A percentile compares a stretch with the other conserved stretches of the same genome.
phyloP scores from a whole-genome alignment of 1,284 basidiomycete genomes.

The Neolentinus lepideus region DNA sequence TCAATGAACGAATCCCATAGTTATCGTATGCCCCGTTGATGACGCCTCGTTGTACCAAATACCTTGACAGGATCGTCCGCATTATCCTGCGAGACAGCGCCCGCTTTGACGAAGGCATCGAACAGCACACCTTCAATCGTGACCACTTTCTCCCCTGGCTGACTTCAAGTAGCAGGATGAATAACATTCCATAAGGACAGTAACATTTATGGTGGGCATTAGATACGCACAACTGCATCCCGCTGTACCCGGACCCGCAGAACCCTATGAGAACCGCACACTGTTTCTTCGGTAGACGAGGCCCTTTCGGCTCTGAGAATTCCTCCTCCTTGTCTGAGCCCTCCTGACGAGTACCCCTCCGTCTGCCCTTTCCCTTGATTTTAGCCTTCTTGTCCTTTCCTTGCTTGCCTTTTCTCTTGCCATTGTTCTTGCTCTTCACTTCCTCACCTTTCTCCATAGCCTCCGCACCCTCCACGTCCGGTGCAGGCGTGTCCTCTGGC shows the following conservation, averaged over 20 bases:
- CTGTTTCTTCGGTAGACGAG: slow-evolving; percentile 65
- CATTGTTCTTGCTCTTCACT: background rate
- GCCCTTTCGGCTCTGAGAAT: slow-evolving; percentile 24
- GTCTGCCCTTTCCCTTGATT: slow-evolving; percentile 17
- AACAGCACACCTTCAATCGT: slow-evolving; percentile 95
- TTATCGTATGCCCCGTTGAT: too few relatives aligned
- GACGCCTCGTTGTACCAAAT: slow-evolving; percentile 5
- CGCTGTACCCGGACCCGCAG: slow-evolving; percentile 79
- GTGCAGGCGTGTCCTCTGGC: background rate
- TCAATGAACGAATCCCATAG: background rate
- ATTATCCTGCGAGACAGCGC: slow-evolving; percentile 91
- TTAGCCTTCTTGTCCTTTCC: slow-evolving; percentile 24
- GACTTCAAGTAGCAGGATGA: slow-evolving; percentile 24
- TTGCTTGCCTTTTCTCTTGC: slow-evolving; percentile 17
- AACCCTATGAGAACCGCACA: slow-evolving; percentile 73
- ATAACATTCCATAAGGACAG: background rate
- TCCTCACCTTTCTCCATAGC: background rate
- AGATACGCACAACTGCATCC: slow-evolving; percentile 88
- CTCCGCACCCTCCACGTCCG: background rate
- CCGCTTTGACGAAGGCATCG: slow-evolving; percentile 81
- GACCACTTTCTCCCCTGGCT: slow-evolving; percentile 46
- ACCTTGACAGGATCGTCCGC: slow-evolving; percentile 89
- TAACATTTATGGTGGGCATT: background rate
- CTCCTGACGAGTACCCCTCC: slow-evolving; percentile 23
- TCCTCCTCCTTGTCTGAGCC: slow-evolving; percentile 21